Evolutionary conservation across 2,329 filamentous ascomycete genomes (phyloP).

Genomic region (Bisporella sp.): DNA sequence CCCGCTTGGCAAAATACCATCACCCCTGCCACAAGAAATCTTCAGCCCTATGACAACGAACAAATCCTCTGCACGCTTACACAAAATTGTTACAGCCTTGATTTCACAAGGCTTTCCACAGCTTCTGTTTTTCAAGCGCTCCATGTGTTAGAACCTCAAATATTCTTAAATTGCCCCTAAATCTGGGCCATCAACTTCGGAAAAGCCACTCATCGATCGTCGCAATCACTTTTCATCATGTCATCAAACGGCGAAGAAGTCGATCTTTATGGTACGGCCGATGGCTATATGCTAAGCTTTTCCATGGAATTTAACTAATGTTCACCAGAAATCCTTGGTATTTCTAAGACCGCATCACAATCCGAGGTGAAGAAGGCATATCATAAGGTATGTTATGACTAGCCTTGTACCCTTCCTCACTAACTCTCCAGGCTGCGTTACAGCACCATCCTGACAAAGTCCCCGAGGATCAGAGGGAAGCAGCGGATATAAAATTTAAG

Average conservation of each 20-base stretch:
- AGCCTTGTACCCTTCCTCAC: constrained; percentile 2
- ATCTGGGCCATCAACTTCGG: too few species aligned
- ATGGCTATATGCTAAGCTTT: constrained; percentile 2
- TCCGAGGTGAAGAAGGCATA: constrained; percentile 93
- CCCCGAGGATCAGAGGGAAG: constrained; percentile 72
- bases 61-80: too few species aligned
- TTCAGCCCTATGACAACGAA: too few species aligned
- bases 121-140: too few species aligned
- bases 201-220: too few species aligned
- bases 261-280: constrained; percentile 53
- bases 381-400: constrained; percentile 61
- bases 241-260: constrained; percentile 29
- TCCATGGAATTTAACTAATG: constrained; percentile 19
- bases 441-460: constrained; percentile 95
- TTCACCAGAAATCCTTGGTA: constrained; percentile 67
- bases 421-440: constrained; percentile 61
- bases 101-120: too few species aligned
- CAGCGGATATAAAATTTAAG: constrained; percentile 90
- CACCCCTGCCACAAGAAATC: too few species aligned
- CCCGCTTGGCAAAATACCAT: too few species aligned
- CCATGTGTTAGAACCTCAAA: too few species aligned
- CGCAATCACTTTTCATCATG: background rate
- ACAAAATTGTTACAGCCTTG: too few species aligned
- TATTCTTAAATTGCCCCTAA: too few species aligned
- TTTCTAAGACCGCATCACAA: constrained; percentile 64